phyloP scores from a whole-genome alignment of 257 asterid genomes.

The Catharanthus roseus region DNA sequence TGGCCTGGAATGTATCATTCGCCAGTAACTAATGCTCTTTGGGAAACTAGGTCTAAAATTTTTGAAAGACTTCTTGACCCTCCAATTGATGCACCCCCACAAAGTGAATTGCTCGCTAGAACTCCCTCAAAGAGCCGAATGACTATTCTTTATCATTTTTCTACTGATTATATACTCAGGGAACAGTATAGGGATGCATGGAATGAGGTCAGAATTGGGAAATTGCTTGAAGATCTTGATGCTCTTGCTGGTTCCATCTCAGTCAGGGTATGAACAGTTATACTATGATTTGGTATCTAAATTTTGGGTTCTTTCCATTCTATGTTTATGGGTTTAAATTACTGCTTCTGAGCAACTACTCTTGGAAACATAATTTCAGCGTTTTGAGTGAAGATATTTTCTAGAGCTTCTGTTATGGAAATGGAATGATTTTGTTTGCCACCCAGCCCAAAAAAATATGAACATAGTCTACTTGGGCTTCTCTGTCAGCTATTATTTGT shows the following conservation, averaged over 20 bases:
- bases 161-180: constrained; percentile 62
- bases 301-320: background rate
- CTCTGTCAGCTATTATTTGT: too few species aligned
- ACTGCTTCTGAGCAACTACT: background rate
- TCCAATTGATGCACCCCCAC: constrained; percentile 94
- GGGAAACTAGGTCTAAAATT: constrained; percentile 81
- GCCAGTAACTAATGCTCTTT: constrained; percentile 86
- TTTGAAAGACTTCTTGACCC: constrained; percentile 93
- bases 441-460: too few species aligned
- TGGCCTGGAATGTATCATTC: constrained; percentile 99
- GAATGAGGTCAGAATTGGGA: constrained; percentile 95
- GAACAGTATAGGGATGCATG: constrained; percentile 98
- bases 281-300: background rate
- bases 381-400: background rate
- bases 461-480: too few species aligned
- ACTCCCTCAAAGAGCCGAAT: constrained; percentile 63
- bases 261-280: constrained; percentile 50
- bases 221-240: constrained; percentile 96
- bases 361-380: background rate
- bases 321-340: background rate
- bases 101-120: constrained; percentile 58
- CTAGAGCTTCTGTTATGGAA: too few species aligned
- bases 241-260: constrained; percentile 96
- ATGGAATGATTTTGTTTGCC: too few species aligned
- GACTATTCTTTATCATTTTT: constrained; percentile 63